Evolutionary conservation across 805 yeast species (phyloP).

Genomic region (Lipomyces chichibuensis): DNA sequence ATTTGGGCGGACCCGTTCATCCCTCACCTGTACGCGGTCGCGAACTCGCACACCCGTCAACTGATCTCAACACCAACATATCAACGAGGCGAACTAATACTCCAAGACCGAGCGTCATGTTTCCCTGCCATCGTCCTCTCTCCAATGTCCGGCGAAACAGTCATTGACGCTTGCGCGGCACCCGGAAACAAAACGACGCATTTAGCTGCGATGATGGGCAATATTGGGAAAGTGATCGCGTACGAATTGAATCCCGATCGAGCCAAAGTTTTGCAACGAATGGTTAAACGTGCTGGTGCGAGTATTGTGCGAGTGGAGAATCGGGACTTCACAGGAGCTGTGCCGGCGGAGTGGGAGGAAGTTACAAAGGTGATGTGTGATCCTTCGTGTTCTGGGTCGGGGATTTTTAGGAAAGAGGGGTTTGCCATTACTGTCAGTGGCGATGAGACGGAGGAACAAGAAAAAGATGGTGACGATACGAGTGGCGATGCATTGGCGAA

Average conservation of each 20-base stretch:
- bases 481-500: constrained; percentile 43
- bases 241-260: constrained; percentile 84
- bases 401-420: constrained; percentile 86
- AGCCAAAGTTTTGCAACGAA: constrained; percentile 66
- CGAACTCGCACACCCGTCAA: constrained; percentile 62
- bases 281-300: constrained; percentile 81
- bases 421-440: neutral
- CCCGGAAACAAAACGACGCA: constrained; percentile 99
- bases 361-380: constrained; percentile 87
- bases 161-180: constrained; percentile 95
- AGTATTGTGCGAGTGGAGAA: constrained; percentile 50
- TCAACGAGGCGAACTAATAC: constrained; percentile 73
- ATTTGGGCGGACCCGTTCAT: constrained; percentile 75
- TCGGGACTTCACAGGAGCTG: constrained; percentile 61
- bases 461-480: constrained; percentile 40
- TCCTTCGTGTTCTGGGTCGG: constrained; percentile 98
- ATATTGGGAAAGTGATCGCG: constrained; percentile 58
- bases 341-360: constrained; percentile 50
- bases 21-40: constrained; percentile 78
- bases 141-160: constrained; percentile 60
- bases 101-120: constrained; percentile 96
- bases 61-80: constrained; percentile 72
- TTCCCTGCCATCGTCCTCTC: constrained; percentile 86
- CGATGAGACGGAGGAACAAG: constrained; percentile 48
- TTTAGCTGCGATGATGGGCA: constrained; percentile 66